Percentiles rank a stretch among this genome's conserved stretches.
Evolutionary conservation across 2,329 filamentous ascomycete species (phyloP).

Genomic region (Metarhizium rileyi): DNA sequence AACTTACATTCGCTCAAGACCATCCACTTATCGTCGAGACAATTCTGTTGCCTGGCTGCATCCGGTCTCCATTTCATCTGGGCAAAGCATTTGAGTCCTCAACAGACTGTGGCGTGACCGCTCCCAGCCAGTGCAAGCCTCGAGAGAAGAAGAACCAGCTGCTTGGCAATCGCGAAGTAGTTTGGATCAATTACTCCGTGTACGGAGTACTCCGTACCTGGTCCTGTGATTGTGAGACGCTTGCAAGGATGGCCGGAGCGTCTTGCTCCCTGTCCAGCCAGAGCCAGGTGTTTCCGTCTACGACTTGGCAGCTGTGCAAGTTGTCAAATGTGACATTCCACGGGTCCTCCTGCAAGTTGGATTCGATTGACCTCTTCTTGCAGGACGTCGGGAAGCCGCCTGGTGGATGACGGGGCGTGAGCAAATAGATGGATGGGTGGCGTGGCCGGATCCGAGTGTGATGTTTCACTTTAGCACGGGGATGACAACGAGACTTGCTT

Average conservation of each 20-base stretch:
- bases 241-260: no score
- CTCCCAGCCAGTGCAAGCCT: not conserved
- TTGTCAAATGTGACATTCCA: no score
- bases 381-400: not conserved
- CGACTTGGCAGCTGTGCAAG: no score
- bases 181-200: not conserved
- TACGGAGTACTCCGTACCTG: no score
- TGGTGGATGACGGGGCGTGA: not conserved
- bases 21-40: constrained; percentile 15
- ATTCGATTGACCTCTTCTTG: not conserved
- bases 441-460: not conserved
- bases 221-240: no score
- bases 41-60: constrained; percentile 22
- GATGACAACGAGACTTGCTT: no score
- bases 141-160: not conserved
- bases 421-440: not conserved
- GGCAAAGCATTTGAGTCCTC: not conserved
- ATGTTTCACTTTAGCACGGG: not conserved
- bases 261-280: no score
- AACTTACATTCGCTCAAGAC: not conserved
- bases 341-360: not conserved
- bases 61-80: constrained; percentile 3
- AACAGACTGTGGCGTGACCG: not conserved
- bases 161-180: not conserved
- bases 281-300: no score